A percentile compares a stretch with the other conserved stretches of the same genome.
These are phyloP conservation scores for Acacia melanoxylon DNA, from an alignment of 306 rosid species.

Conservation along the genomic window DNA sequence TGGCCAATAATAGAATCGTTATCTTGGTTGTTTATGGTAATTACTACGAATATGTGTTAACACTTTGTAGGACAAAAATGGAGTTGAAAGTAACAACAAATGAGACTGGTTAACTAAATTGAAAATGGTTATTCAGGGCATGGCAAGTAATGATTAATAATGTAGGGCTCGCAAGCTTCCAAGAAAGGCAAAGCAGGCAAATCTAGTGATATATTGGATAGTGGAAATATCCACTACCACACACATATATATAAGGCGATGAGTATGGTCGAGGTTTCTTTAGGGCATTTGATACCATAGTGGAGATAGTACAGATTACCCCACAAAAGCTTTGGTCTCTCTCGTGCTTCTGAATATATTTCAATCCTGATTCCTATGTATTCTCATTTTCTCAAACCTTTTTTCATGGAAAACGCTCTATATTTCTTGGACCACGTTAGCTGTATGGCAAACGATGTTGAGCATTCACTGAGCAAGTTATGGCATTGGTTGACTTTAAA, in stretches of 20 bases:
- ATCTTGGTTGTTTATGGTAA: too few relatives aligned
- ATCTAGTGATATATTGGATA: not conserved
- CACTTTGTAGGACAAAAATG: too few relatives aligned
- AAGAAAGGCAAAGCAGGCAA: not conserved
- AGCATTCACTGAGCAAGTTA: constrained; percentile 24
- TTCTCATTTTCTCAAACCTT: not conserved
- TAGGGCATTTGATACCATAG: constrained; percentile 30
- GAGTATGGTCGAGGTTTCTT: constrained; percentile 23
- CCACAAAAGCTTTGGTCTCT: constrained; percentile 15
- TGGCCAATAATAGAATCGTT: too few relatives aligned
- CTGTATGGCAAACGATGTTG: constrained; percentile 21
- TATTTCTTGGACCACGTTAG: constrained; percentile 32
- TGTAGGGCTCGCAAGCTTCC: not conserved
- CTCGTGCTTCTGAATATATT: not conserved
- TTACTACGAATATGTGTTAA: too few relatives aligned
- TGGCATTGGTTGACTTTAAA: constrained; percentile 23
- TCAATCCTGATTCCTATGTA: not conserved
- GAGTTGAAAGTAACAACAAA: too few relatives aligned
- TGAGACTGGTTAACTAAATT: too few relatives aligned
- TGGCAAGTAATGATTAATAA: not conserved
- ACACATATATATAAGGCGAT: not conserved
- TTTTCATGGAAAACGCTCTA: not conserved
- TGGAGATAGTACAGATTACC: constrained; percentile 33
- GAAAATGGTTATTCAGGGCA: not conserved
- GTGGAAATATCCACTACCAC: not conserved